Base-by-base conservation (phyloP, 805 yeast genomes). In the Saturnispora diversa region DNA sequence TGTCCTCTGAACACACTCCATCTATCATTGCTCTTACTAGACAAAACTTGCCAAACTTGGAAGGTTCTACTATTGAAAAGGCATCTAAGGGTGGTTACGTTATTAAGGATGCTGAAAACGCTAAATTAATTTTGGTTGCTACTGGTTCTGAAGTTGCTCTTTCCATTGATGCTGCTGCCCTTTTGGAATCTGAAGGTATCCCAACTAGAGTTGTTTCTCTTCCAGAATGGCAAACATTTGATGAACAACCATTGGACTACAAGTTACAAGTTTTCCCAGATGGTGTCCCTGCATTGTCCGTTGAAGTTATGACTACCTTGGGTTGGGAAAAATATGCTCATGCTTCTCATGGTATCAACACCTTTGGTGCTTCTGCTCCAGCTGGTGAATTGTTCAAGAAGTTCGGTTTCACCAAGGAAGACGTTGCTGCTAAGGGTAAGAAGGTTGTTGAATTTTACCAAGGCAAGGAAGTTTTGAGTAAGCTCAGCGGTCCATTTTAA, bases 251-350 rank as follows among this genome's bases (percentile, higher is more conserved):
- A 15, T 59, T 67, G 51, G 90, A 80, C 57, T 92, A 92, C 74
- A 72, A 70, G 68, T 72, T 84, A 58, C 72, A 85, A 43, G 94
- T 92, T 47, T 74, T 92, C 66, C 98, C 98, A 62, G 94, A 88
- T 62, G 94, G 92, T 58, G 77, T 84, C 42, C 97, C 97, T 64
- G 79, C 85, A 60, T 50, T 92, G 66, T 85, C 96, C 43, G 84
- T 90, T 50, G 98, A 92, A 77, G 97, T 87, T 39, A 72, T 86
- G 78, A 66, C 94, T 43, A 78, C 95, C 40, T 70, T 74, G 55
- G 96, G 96, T 44, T 92, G 98, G 98, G 71, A 80, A 56, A 84
- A 80, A 67, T 92, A 87, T 73, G 77, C 97, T 45, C 98, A 92
- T 70, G 94, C 84, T 72, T 94, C 87, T 66, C 85, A 90, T 58